phyloP scores from a whole-genome alignment of 202 grass and related monocot genomes.

The Panicum virgatum region DNA sequence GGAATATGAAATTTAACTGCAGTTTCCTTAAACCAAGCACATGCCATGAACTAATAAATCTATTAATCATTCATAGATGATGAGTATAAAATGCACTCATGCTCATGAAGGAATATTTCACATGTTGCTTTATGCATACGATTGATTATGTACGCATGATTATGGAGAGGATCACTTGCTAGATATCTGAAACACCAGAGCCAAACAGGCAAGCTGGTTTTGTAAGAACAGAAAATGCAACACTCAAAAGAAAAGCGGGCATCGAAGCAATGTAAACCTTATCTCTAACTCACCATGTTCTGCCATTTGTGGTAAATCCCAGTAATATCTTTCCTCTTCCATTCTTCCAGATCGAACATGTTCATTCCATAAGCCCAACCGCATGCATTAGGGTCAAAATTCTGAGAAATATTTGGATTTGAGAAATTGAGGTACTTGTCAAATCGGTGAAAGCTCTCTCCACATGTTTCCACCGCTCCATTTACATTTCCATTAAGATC shows the following conservation, averaged over 20 bases:
- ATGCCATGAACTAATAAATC: background rate
- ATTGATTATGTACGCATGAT: background rate
- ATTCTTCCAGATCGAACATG: slow-evolving; percentile 66
- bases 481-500: slow-evolving; percentile 73
- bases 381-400: slow-evolving; percentile 73
- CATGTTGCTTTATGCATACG: background rate
- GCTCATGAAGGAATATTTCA: background rate
- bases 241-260: background rate
- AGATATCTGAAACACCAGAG: background rate
- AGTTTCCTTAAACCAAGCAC: background rate
- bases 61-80: background rate
- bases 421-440: slow-evolving; percentile 76
- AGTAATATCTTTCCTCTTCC: slow-evolving; percentile 75
- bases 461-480: slow-evolving; percentile 67
- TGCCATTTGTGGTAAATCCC: slow-evolving; percentile 75
- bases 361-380: slow-evolving; percentile 80
- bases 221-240: slow-evolving; percentile 9
- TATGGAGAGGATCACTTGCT: background rate
- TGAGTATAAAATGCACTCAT: background rate
- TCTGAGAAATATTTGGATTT: slow-evolving; percentile 53
- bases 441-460: slow-evolving; percentile 67
- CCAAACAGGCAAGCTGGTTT: background rate
- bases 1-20: background rate
- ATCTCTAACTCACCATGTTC: slow-evolving; percentile 52
- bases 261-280: slow-evolving; percentile 9